Evolutionary conservation across 2,329 filamentous ascomycete species (phyloP).

Genomic region (Aureobasidium lini): DNA sequence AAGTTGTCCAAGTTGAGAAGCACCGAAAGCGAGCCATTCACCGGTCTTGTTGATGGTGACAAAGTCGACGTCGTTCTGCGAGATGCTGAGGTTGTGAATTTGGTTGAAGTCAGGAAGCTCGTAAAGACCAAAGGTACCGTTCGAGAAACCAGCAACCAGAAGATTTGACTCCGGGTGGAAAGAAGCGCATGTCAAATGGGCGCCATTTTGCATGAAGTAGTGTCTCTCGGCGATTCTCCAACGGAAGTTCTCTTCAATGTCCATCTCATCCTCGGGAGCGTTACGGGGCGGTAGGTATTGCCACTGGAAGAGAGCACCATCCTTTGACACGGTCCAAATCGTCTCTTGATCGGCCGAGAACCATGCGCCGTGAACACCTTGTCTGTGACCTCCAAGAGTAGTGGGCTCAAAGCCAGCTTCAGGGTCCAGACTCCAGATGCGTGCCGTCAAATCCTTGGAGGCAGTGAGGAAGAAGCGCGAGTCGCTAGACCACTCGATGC

Average conservation of each 20-base stretch:
- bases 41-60: slow-evolving; percentile 90
- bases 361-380: slow-evolving; percentile 89
- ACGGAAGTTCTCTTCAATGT: slow-evolving; percentile 58
- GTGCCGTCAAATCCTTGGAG: slow-evolving; percentile 83
- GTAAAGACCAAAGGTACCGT: slow-evolving; percentile 87
- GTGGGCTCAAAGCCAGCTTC: slow-evolving; percentile 87
- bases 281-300: slow-evolving; percentile 62
- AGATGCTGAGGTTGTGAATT: slow-evolving; percentile 90
- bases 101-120: slow-evolving; percentile 93
- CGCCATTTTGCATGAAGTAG: slow-evolving; percentile 88
- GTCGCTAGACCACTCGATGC: slow-evolving; percentile 92
- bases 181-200: slow-evolving; percentile 80
- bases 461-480: slow-evolving; percentile 90
- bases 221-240: slow-evolving; percentile 90
- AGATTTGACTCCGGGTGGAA: slow-evolving; percentile 82
- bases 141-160: slow-evolving; percentile 94
- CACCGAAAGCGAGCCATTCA: slow-evolving; percentile 95
- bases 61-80: slow-evolving; percentile 91
- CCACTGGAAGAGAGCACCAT: slow-evolving; percentile 95
- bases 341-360: slow-evolving; percentile 92
- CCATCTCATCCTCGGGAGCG: slow-evolving; percentile 45
- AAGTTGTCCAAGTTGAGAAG: slow-evolving; percentile 90
- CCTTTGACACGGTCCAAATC: slow-evolving; percentile 93
- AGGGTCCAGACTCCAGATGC: slow-evolving; percentile 87
- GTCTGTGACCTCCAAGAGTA: slow-evolving; percentile 81